Conservation (phyloP, 164 flowering plant species). For the Amborella trichopoda region DNA sequence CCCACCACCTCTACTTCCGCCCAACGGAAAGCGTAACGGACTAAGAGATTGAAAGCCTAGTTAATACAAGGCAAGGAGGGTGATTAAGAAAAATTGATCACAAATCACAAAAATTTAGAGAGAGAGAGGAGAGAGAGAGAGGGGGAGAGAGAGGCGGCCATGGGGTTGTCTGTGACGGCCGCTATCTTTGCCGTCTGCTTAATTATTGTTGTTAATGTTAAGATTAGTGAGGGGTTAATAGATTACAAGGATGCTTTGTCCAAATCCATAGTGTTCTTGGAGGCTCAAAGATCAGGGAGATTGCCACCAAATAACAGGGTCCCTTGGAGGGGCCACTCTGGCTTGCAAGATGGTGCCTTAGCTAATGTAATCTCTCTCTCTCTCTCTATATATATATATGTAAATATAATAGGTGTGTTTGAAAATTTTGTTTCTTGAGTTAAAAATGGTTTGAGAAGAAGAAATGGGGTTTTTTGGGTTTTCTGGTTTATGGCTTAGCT, state of each 20-base stretch:
- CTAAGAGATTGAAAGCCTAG: neutral
- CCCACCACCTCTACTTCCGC: too few relatives aligned
- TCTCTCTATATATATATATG: too few relatives aligned
- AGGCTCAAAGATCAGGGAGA: conserved; percentile 83
- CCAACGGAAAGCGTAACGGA: too few relatives aligned
- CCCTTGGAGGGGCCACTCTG: conserved; percentile 80
- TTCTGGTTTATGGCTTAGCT: neutral
- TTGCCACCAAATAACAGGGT: conserved; percentile 45
- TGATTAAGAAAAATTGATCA: neutral
- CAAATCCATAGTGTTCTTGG: conserved; percentile 72
- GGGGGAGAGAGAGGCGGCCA: too few relatives aligned
- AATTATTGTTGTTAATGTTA: conserved; percentile 9
- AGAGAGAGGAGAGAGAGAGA: too few relatives aligned
- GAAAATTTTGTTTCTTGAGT: neutral
- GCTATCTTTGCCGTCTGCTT: conserved; percentile 17
- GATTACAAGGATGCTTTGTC: conserved; percentile 72
- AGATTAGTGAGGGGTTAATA: conserved; percentile 27
- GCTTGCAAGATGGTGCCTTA: conserved; percentile 56
- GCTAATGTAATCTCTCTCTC: conserved; percentile 31
- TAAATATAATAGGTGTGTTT: neutral
- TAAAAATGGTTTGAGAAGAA: too few relatives aligned
- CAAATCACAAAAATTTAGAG: too few relatives aligned
- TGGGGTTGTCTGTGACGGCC: conserved; percentile 10
- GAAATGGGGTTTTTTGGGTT: neutral
- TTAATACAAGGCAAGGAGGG: neutral